These are phyloP conservation scores for Wickerhamomyces hampshirensis DNA, from an alignment of 805 yeast genomes.

Conservation along the genomic window DNA sequence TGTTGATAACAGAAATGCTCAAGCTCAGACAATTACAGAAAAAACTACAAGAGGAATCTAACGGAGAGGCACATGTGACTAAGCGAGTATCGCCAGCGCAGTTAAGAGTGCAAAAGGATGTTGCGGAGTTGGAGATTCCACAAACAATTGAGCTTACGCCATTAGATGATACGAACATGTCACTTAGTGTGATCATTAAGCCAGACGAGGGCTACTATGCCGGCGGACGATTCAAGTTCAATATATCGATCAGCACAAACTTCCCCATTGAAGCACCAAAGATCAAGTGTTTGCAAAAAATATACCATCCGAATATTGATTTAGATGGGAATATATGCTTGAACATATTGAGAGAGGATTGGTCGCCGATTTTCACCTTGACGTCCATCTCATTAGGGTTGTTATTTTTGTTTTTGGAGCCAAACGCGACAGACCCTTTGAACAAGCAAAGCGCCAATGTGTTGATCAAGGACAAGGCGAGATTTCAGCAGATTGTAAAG, in stretches of 20 bases:
- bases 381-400: slow-evolving; percentile 81
- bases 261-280: slow-evolving; percentile 94
- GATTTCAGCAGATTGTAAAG: slow-evolving; percentile 54
- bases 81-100: slow-evolving; percentile 54
- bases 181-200: slow-evolving; percentile 48
- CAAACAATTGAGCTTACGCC: slow-evolving; percentile 46
- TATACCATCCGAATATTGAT: slow-evolving; percentile 94
- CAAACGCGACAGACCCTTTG: slow-evolving; percentile 88
- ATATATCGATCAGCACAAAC: slow-evolving; percentile 58
- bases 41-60: slow-evolving; percentile 46
- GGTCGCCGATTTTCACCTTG: slow-evolving; percentile 89
- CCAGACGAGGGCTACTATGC: slow-evolving; percentile 74
- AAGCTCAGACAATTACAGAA: slow-evolving; percentile 57
- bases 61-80: not conserved
- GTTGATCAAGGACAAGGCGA: slow-evolving; percentile 37
- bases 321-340: slow-evolving; percentile 86
- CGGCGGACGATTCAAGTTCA: slow-evolving; percentile 66
- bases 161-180: slow-evolving; percentile 51
- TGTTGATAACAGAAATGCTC: too few relatives aligned
- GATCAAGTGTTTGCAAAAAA: slow-evolving; percentile 62
- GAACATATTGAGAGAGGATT: slow-evolving; percentile 88
- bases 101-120: slow-evolving; percentile 69
- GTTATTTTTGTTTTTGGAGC: slow-evolving; percentile 80
- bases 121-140: slow-evolving; percentile 66
- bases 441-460: slow-evolving; percentile 83